Evolutionary conservation across 345 rosid species (phyloP).

Genomic region (Acer negundo): DNA sequence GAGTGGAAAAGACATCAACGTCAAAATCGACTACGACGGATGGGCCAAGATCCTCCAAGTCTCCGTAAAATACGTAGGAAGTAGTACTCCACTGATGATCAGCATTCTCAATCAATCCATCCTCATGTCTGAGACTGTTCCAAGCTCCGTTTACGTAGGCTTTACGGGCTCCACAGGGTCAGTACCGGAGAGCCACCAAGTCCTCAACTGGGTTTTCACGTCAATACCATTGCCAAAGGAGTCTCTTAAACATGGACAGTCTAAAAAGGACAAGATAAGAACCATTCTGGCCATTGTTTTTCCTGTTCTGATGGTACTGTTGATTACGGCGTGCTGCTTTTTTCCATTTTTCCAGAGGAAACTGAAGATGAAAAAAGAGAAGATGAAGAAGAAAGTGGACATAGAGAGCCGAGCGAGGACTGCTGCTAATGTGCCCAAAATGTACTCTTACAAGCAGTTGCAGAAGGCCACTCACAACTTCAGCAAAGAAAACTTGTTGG

Average conservation of each 20-base stretch:
- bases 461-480: slow-evolving; percentile 41
- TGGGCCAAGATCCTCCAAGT: slow-evolving; percentile 18
- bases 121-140: slow-evolving; percentile 27
- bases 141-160: slow-evolving; percentile 31
- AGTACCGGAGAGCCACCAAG: slow-evolving; percentile 32
- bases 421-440: slow-evolving; percentile 39
- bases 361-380: slow-evolving; percentile 14
- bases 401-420: slow-evolving; percentile 31
- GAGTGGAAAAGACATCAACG: slow-evolving; percentile 36
- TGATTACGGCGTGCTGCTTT: slow-evolving; percentile 2
- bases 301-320: slow-evolving; percentile 16
- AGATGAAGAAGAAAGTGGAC: slow-evolving; percentile 13
- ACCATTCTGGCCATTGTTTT: slow-evolving; percentile 18
- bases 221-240: slow-evolving; percentile 18
- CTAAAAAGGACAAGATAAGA: slow-evolving; percentile 9
- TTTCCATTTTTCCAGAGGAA: not conserved
- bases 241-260: not conserved
- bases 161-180: slow-evolving; percentile 43
- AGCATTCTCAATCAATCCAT: slow-evolving; percentile 38
- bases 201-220: slow-evolving; percentile 29
- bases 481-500: slow-evolving; percentile 40
- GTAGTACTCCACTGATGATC: not conserved
- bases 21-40: slow-evolving; percentile 30
- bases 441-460: slow-evolving; percentile 38
- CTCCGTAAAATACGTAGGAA: slow-evolving; percentile 36